These are phyloP conservation scores for Rhodotorula sp. DNA, from an alignment of 1,284 basidiomycete species.

Conservation along the genomic window DNA sequence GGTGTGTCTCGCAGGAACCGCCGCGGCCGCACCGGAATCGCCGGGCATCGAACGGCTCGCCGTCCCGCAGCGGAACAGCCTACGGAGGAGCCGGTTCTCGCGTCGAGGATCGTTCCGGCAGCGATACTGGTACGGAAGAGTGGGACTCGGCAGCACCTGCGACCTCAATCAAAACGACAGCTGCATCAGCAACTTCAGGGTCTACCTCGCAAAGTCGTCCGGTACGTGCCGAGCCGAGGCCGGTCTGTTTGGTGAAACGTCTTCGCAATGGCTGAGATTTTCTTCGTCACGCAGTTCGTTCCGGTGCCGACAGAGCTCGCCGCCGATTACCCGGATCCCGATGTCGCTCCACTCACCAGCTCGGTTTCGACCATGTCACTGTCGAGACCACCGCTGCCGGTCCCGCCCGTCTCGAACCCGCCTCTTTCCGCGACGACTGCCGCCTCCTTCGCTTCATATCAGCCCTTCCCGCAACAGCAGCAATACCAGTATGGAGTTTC, in stretches of 20 bases:
- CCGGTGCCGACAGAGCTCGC: slow-evolving; percentile 11
- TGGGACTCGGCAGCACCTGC: slow-evolving; percentile 11
- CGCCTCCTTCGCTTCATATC: background rate
- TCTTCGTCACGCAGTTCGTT: background rate
- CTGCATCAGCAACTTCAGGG: background rate
- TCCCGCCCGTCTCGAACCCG: slow-evolving; percentile 7
- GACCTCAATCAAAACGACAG: background rate
- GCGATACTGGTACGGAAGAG: slow-evolving; percentile 7
- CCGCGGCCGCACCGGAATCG: slow-evolving; percentile 1
- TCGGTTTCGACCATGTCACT: slow-evolving; percentile 31
- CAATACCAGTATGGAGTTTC: slow-evolving; percentile 20
- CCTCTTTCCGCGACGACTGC: background rate
- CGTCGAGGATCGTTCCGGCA: slow-evolving; percentile 7
- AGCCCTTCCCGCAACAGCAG: background rate
- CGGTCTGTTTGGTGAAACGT: background rate
- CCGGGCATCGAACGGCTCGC: slow-evolving; percentile 4
- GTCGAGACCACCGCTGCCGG: slow-evolving; percentile 24
- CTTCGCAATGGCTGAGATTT: too few species aligned
- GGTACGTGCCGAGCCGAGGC: background rate
- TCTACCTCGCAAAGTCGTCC: background rate
- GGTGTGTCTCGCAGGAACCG: slow-evolving; percentile 15
- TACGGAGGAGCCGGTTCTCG: slow-evolving; percentile 36
- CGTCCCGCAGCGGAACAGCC: background rate
- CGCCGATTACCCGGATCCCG: slow-evolving; percentile 37
- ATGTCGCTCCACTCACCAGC: slow-evolving; percentile 30